A percentile compares a stretch with the other conserved stretches of the same genome.
Evolutionary conservation across 2,329 filamentous ascomycete genomes (phyloP).

Genomic region (Claviceps sp.): DNA sequence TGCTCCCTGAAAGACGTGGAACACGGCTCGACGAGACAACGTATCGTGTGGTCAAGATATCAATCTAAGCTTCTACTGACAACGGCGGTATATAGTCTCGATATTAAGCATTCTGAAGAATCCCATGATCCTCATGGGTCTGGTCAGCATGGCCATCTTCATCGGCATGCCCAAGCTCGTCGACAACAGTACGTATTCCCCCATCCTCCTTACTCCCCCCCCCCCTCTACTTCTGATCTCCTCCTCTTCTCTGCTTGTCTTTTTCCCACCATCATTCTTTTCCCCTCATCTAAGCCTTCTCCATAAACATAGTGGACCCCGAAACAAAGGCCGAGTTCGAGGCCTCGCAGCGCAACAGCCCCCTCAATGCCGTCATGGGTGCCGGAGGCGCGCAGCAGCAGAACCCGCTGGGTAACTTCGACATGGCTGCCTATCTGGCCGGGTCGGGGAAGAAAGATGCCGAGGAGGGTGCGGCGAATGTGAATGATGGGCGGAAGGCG

Average conservation of each 20-base stretch:
- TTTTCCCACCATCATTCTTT: background rate
- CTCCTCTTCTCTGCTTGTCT: background rate
- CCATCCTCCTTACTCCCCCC: background rate
- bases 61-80: background rate
- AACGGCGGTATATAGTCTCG: conserved; percentile 41
- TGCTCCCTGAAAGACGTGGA: no score
- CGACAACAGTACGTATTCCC: conserved; percentile 70
- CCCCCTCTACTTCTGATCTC: background rate
- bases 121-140: conserved; percentile 89
- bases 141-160: conserved; percentile 71
- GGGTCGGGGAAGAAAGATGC: conserved; percentile 35
- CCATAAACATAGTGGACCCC: conserved; percentile 63
- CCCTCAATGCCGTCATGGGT: conserved; percentile 45
- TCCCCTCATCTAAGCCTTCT: background rate
- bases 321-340: conserved; percentile 90
- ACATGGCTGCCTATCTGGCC: conserved; percentile 50
- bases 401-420: conserved; percentile 41
- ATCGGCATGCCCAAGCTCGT: conserved; percentile 90
- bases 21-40: no score
- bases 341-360: conserved; percentile 67
- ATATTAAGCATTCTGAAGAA: conserved; percentile 77
- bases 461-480: conserved; percentile 8
- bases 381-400: conserved; percentile 16
- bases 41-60: no score
- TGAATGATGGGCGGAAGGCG: conserved; percentile 24